These are phyloP conservation scores for Debaryomyces sp. DNA, from an alignment of 1,139 yeast species.

Conservation along the genomic window DNA sequence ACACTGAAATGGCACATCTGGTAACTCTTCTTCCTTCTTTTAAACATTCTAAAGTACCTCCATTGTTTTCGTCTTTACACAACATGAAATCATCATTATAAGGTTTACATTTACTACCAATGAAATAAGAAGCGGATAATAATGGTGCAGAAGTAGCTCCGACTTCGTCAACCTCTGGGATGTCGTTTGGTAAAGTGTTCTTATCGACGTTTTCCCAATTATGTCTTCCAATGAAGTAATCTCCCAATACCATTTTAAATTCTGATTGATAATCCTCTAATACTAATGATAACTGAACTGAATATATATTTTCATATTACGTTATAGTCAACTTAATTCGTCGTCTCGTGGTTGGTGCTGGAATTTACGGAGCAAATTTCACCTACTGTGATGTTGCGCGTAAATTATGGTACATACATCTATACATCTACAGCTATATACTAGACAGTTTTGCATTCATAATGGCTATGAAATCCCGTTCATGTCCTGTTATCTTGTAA, in stretches of 20 bases:
- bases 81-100: slow-evolving; percentile 88
- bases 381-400: slow-evolving; percentile 10
- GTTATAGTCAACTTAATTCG: slow-evolving; percentile 16
- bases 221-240: slow-evolving; percentile 41
- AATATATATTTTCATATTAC: not conserved
- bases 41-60: slow-evolving; percentile 77
- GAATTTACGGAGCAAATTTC: slow-evolving; percentile 20
- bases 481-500: slow-evolving; percentile 33
- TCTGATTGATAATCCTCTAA: slow-evolving; percentile 11
- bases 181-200: slow-evolving; percentile 65
- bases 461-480: slow-evolving; percentile 20
- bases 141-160: slow-evolving; percentile 93
- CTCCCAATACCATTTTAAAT: slow-evolving; percentile 38
- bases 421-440: not conserved
- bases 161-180: slow-evolving; percentile 82
- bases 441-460: slow-evolving; percentile 8
- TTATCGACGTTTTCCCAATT: slow-evolving; percentile 50
- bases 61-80: slow-evolving; percentile 73
- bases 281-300: not conserved
- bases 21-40: slow-evolving; percentile 90
- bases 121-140: slow-evolving; percentile 76
- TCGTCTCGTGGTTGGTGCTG: slow-evolving; percentile 43
- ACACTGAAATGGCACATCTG: slow-evolving; percentile 80
- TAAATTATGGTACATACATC: slow-evolving; percentile 10
- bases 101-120: slow-evolving; percentile 78